Conservation (phyloP, 768 basidiomycete species). For the Suillus plorans region DNA sequence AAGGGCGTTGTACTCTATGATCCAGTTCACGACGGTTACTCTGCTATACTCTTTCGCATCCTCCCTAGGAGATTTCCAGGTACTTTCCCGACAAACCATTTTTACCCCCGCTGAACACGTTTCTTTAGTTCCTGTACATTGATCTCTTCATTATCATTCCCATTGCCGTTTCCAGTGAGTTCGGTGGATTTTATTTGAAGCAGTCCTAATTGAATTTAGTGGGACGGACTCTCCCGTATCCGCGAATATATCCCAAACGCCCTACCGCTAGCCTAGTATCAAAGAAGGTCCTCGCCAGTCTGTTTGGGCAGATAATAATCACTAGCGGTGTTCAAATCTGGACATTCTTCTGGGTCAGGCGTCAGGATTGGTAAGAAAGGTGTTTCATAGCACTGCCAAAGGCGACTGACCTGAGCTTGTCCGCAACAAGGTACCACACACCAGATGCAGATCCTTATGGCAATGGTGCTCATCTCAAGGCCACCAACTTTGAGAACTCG, state of each 20-base stretch:
- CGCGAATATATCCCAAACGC: constrained; percentile 81
- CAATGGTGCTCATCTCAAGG: constrained; percentile 70
- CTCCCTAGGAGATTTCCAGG: constrained; percentile 95
- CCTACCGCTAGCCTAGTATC: constrained; percentile 96
- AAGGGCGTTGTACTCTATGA: constrained; percentile 97
- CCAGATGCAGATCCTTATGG: constrained; percentile 42
- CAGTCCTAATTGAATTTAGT: constrained; percentile 48
- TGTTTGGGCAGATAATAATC: constrained; percentile 89
- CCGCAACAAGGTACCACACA: constrained; percentile 59
- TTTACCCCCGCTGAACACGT: constrained; percentile 4
- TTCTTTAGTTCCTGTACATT: constrained; percentile 85
- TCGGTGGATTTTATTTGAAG: constrained; percentile 1
- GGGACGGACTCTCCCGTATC: constrained; percentile 92
- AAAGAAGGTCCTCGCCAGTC: constrained; percentile 90
- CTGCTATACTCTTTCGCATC: constrained; percentile 95
- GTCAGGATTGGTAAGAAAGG: constrained; percentile 70
- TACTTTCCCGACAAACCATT: constrained; percentile 28
- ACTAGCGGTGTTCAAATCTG: constrained; percentile 82
- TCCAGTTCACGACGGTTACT: constrained; percentile 98
- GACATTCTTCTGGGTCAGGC: constrained; percentile 86
- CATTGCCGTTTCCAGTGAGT: constrained; percentile 91
- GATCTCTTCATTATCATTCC: constrained; percentile 98
- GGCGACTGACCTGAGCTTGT: constrained; percentile 25
- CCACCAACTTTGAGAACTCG: constrained; percentile 90
- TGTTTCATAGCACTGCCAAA: neutral